A percentile compares a stretch with the other conserved stretches of the same genome.
Conservation (phyloP, 306 rosid species). For the Pueraria montana region DNA sequence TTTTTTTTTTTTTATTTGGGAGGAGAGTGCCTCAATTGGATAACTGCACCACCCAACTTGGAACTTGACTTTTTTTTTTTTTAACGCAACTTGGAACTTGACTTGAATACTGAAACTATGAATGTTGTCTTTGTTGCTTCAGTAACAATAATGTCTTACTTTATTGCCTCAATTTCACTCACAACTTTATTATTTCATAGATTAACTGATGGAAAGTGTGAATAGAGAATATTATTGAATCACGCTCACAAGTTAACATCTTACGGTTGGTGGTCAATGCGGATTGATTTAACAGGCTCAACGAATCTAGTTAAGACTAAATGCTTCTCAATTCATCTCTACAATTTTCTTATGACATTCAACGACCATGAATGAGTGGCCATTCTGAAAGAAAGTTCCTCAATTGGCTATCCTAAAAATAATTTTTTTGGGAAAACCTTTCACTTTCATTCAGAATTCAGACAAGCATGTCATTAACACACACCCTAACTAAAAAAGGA, state of each 20-base stretch:
- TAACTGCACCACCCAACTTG: not conserved
- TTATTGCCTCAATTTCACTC: too few relatives aligned
- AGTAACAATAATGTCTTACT: too few relatives aligned
- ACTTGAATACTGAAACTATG: not conserved
- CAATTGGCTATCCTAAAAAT: not conserved
- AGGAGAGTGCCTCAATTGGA: not conserved
- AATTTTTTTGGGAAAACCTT: too few relatives aligned
- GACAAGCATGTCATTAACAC: too few relatives aligned
- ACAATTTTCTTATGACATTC: not conserved
- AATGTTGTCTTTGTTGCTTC: not conserved
- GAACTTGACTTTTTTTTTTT: too few relatives aligned
- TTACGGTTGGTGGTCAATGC: not conserved
- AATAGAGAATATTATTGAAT: not conserved
- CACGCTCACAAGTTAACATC: not conserved
- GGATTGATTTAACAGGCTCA: too few relatives aligned
- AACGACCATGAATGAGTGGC: not conserved
- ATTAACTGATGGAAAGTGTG: not conserved
- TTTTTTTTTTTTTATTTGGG: not conserved
- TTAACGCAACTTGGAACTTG: not conserved
- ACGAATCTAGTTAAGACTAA: not conserved
- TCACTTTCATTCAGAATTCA: too few relatives aligned
- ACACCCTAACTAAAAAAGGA: too few relatives aligned
- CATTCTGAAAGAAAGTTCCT: not conserved
- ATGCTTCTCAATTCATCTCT: not conserved
- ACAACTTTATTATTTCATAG: too few relatives aligned